Evolutionary conservation across 305 asterid genomes (phyloP), one percentile per base, ranked within the genome.

Genomic region (Stenogyne calaminthoides): DNA sequence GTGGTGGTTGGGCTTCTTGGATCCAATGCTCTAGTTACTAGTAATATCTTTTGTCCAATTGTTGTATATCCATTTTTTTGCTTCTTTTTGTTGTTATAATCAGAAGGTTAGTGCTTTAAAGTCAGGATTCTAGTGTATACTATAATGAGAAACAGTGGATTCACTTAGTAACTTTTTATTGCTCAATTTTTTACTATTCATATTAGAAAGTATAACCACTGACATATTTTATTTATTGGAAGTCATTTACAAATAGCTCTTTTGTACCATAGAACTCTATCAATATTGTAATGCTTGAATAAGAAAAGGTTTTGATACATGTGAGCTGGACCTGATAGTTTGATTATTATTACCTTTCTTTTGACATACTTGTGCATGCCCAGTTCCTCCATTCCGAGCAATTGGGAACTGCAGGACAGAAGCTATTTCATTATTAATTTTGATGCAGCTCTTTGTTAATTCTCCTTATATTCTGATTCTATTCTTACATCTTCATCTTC

Each of bases 401-500:
- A 34, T 16, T 73, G 42, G 75, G 68, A 70, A 62, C 39, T 66
- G 37, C 20, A 46, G 77, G 76, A 60, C 75, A 57, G 54, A 9
- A 20, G 14, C 40, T 57, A 18, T 61, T 44, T 67, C 32, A 61
- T 20, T 4, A 25, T 63, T 57, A 20, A 19, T 74, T 77, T 55
- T 20, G 15, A 29, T 62, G 66, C 80, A 22, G 51, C 59, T 61
- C 59, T 57, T 67, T 72, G 69, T 61, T 46, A n/a, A 36, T 65
- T 73, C 15, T 63, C 44, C 73, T 65, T 55, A 7, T 54, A 49
- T 74, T 77, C 52, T 70, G 73, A 59, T 66, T 70, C 67, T 63
- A 58, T 76, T 61, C 56, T 86, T 18, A 76, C 62, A 44, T 54
- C 72, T 78, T 32, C 62, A 44, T 54, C 72, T 78, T 32, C 49